phyloP scores from a whole-genome alignment of 768 basidiomycete genomes.

The Xerocomellus intermedius region DNA sequence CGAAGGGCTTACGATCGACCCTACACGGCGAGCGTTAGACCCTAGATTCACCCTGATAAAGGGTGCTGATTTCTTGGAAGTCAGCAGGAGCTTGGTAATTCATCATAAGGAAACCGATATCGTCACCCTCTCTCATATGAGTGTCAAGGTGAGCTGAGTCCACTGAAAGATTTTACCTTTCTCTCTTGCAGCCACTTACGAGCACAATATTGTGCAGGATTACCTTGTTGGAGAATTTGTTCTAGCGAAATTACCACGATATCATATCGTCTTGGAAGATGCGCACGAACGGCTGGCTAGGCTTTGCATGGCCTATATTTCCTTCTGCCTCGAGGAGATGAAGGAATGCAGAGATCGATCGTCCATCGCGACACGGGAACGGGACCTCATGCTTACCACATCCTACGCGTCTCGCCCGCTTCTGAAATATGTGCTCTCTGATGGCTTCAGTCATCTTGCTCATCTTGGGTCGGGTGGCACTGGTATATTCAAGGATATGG shows the following conservation, averaged over 20 bases:
- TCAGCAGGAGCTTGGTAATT: slow-evolving; percentile 6
- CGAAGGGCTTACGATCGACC: slow-evolving; percentile 7
- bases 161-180: background rate
- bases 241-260: background rate
- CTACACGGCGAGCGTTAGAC: background rate
- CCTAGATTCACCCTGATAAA: background rate
- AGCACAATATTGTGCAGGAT: background rate
- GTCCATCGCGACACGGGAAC: too few relatives aligned
- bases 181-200: background rate
- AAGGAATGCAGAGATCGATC: background rate
- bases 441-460: slow-evolving; percentile 9
- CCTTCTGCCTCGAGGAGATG: slow-evolving; percentile 4
- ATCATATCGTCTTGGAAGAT: slow-evolving; percentile 10
- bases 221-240: slow-evolving; percentile 13
- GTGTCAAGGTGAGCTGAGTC: slow-evolving; percentile 11
- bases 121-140: slow-evolving; percentile 14
- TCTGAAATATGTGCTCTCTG: slow-evolving; percentile 8
- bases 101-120: slow-evolving; percentile 10
- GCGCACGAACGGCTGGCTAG: slow-evolving; percentile 5
- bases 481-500: slow-evolving; percentile 1
- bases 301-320: slow-evolving; percentile 12
- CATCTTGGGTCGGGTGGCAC: background rate
- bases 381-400: background rate
- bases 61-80: background rate
- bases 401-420: background rate